Percentiles rank a stretch among this genome's conserved stretches.
Evolutionary conservation across 495 filamentous ascomycete species (phyloP).

Genomic region (Sordaria brevicollis): DNA sequence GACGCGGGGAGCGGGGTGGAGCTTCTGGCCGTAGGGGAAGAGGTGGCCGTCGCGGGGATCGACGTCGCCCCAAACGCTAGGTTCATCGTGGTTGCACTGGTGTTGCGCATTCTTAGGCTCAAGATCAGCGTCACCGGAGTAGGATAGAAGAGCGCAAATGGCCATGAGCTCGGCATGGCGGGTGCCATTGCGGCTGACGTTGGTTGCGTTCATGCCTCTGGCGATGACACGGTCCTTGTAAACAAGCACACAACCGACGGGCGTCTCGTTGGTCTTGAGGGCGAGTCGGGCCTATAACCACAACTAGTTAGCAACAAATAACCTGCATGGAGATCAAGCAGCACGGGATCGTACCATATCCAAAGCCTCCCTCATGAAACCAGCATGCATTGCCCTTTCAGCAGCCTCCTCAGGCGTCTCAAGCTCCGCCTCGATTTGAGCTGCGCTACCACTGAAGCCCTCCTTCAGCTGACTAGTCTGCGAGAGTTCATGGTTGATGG

Average conservation of each 20-base stretch:
- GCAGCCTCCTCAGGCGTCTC: slow-evolving; percentile 20
- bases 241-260: slow-evolving; percentile 92
- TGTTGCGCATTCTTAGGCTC: slow-evolving; percentile 5
- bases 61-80: slow-evolving; percentile 30
- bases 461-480: slow-evolving; percentile 21
- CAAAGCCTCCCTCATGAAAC: slow-evolving; percentile 62
- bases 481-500: slow-evolving; percentile 10
- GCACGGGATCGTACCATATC: slow-evolving; percentile 44
- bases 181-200: slow-evolving; percentile 76
- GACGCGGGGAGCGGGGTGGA: slow-evolving; percentile 32
- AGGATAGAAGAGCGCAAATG: slow-evolving; percentile 46
- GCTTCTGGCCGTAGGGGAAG: slow-evolving; percentile 41
- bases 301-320: background rate
- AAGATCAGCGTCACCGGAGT: slow-evolving; percentile 1
- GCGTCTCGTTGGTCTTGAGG: slow-evolving; percentile 76
- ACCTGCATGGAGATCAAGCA: background rate
- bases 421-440: slow-evolving; percentile 2
- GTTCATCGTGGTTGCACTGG: background rate
- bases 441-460: background rate
- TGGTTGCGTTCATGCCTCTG: slow-evolving; percentile 90
- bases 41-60: slow-evolving; percentile 34
- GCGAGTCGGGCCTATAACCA: slow-evolving; percentile 60
- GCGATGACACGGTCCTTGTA: slow-evolving; percentile 64
- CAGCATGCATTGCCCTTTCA: slow-evolving; percentile 35
- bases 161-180: slow-evolving; percentile 91